Percentiles rank a stretch among this genome's conserved stretches.
Evolutionary conservation across 352 stramenopile species (phyloP).

Genomic region (Phytopythium delawarense): DNA sequence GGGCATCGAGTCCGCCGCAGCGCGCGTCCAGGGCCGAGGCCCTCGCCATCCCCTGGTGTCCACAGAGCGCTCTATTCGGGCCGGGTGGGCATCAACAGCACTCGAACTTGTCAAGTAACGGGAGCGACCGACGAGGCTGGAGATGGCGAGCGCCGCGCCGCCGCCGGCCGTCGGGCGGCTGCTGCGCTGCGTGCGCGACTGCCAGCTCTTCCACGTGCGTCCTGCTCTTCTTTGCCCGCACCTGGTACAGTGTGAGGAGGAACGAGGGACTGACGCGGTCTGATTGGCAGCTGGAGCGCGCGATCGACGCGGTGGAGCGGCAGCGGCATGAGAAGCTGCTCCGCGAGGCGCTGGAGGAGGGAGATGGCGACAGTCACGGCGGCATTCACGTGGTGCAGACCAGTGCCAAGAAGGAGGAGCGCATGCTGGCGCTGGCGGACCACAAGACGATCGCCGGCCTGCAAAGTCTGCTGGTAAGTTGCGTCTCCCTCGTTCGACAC

Average conservation of each 20-base stretch:
- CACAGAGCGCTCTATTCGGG: not conserved
- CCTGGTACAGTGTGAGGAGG: too few species aligned
- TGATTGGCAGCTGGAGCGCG: constrained; percentile 29
- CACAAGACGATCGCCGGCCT: constrained; percentile 62
- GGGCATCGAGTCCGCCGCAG: not conserved
- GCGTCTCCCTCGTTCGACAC: not conserved
- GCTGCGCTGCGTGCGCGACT: constrained; percentile 33
- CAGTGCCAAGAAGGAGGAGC: constrained; percentile 6
- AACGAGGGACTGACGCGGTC: not conserved
- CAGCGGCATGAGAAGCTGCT: not conserved
- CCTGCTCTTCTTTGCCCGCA: not conserved
- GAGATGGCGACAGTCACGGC: not conserved
- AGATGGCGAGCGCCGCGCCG: constrained; percentile 17
- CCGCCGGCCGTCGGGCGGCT: constrained; percentile 20
- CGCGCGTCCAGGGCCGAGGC: not conserved
- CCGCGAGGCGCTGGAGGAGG: not conserved
- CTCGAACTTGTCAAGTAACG: not conserved
- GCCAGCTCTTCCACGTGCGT: constrained; percentile 40
- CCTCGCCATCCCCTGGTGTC: not conserved
- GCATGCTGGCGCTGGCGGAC: constrained; percentile 38
- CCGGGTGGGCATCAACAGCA: not conserved
- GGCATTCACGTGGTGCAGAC: not conserved
- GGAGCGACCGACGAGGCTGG: constrained; percentile 6
- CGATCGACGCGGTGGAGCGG: constrained; percentile 20
- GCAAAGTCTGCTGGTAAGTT: constrained; percentile 26